A percentile compares a stretch with the other conserved stretches of the same genome.
These are phyloP conservation scores for Excoecaria cochinchinensis DNA, from an alignment of 345 rosid genomes.

Conservation along the genomic window DNA sequence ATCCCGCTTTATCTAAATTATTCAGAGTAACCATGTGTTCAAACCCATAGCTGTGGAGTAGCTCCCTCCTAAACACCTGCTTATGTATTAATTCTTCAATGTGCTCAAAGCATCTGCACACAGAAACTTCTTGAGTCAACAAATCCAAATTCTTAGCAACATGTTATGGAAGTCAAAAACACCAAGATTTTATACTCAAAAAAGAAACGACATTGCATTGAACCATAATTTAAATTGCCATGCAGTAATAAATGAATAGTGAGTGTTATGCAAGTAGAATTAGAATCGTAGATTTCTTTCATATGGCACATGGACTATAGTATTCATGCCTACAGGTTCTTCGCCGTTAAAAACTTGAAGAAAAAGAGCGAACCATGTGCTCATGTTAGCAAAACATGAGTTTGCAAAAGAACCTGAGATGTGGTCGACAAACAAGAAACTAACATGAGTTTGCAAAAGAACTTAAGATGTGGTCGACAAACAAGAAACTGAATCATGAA, in stretches of 20 bases:
- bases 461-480: no score
- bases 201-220: background rate
- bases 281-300: background rate
- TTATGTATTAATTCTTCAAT: constrained; percentile 95
- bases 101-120: constrained; percentile 87
- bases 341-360: background rate
- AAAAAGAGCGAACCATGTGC: no score
- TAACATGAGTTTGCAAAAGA: no score
- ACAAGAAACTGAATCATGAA: background rate
- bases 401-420: no score
- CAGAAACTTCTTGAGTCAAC: constrained; percentile 11
- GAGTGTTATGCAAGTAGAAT: background rate
- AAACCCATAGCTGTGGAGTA: constrained; percentile 97
- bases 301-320: background rate
- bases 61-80: constrained; percentile 95
- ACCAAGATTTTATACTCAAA: background rate
- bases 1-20: constrained; percentile 92
- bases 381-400: background rate
- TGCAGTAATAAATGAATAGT: no score
- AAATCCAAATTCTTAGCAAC: background rate
- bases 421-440: no score
- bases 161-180: background rate
- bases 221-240: background rate
- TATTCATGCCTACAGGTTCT: background rate
- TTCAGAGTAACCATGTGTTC: constrained; percentile 77